phyloP scores from a whole-genome alignment of 345 rosid genomes.

The Microcos paniculata region DNA sequence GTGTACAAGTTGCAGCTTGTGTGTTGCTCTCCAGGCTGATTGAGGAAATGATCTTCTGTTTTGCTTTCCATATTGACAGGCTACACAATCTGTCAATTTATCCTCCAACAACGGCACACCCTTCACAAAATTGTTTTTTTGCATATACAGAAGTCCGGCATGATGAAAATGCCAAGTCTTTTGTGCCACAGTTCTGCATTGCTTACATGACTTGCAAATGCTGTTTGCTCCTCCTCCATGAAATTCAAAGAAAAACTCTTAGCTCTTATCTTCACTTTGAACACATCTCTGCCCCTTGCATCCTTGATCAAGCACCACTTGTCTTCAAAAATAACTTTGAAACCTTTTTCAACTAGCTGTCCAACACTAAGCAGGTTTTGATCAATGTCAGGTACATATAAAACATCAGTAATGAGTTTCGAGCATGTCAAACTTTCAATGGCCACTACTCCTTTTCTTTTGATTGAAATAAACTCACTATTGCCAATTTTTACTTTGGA shows the following conservation, averaged over 20 bases:
- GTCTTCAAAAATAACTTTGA: background rate
- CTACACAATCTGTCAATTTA: background rate
- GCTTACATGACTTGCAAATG: too few species aligned
- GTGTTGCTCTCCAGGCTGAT: background rate
- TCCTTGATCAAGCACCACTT: background rate
- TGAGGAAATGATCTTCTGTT: background rate
- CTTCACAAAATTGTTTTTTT: too few species aligned
- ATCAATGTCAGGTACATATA: constrained; percentile 7
- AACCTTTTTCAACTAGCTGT: background rate
- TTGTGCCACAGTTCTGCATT: too few species aligned
- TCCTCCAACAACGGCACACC: background rate
- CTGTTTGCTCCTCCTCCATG: too few species aligned
- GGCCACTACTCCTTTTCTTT: background rate
- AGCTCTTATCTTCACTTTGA: too few species aligned
- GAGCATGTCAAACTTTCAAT: background rate
- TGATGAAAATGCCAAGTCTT: too few species aligned
- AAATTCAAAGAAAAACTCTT: background rate
- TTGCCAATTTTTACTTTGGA: background rate
- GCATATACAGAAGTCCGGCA: too few species aligned
- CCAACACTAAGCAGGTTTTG: constrained; percentile 8
- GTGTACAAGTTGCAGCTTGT: background rate
- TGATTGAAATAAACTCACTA: background rate
- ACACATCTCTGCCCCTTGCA: background rate
- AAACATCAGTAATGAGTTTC: too few species aligned
- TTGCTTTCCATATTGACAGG: background rate